Evolutionary conservation across 1,284 basidiomycete species (phyloP).

Genomic region (Cerrena zonata): DNA sequence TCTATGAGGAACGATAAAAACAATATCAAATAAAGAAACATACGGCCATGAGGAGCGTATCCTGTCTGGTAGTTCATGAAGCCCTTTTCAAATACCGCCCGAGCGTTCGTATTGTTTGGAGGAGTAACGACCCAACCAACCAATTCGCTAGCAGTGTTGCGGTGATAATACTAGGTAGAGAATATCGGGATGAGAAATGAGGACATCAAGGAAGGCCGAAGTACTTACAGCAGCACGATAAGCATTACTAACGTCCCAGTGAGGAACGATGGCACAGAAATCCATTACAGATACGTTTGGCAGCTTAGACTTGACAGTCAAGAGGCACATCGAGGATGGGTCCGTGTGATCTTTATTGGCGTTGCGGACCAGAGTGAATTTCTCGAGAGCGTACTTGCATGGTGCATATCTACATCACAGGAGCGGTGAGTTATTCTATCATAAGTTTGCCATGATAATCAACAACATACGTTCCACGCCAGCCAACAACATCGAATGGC

Average conservation of each 20-base stretch:
- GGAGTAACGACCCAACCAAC: conserved; percentile 53
- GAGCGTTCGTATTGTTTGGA: conserved; percentile 48
- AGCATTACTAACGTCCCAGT: conserved; percentile 60
- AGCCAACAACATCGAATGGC: conserved; percentile 70
- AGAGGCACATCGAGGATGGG: conserved; percentile 59
- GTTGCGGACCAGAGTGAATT: conserved; percentile 61
- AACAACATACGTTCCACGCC: conserved; percentile 53
- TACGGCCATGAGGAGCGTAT: conserved; percentile 56
- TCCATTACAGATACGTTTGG: conserved; percentile 52
- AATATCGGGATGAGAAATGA: not conserved
- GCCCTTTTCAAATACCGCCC: conserved; percentile 54
- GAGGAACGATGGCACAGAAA: conserved; percentile 56
- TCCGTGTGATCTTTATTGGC: conserved; percentile 63
- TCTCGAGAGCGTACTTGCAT: conserved; percentile 65
- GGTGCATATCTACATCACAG: conserved; percentile 63
- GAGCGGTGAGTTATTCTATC: too few relatives aligned
- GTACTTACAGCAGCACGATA: conserved; percentile 36
- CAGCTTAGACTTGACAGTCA: conserved; percentile 60
- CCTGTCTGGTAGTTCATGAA: conserved; percentile 56
- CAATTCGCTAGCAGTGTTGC: conserved; percentile 57
- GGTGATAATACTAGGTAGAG: conserved; percentile 49
- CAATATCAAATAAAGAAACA: conserved; percentile 12
- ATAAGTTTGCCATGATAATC: too few relatives aligned
- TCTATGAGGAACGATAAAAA: not conserved
- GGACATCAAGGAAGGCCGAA: not conserved